Percentiles rank a stretch among this genome's conserved stretches.
These are phyloP conservation scores for Flaveria trinervia DNA, from an alignment of 129 eudicot species.

Conservation along the genomic window DNA sequence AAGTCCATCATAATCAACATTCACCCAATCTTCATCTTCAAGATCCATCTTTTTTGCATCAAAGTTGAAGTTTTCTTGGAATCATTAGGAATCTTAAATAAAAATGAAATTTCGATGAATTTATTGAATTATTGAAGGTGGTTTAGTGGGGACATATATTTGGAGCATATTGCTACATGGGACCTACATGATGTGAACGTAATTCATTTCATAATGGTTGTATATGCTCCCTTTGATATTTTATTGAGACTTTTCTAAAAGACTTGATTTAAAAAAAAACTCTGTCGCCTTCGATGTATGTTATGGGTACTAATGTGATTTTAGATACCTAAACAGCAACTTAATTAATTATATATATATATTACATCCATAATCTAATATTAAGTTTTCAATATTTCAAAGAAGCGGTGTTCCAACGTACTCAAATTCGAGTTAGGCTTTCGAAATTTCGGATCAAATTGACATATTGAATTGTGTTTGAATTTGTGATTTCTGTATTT, in stretches of 20 bases:
- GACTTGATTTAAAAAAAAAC: conserved; percentile 14
- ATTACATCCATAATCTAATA: neutral
- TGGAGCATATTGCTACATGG: conserved; percentile 39
- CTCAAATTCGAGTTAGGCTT: too few relatives aligned
- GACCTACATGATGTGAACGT: conserved; percentile 40
- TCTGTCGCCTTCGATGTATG: conserved; percentile 10
- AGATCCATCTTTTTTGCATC: conserved; percentile 57
- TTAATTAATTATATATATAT: conserved; percentile 21
- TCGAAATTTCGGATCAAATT: too few relatives aligned
- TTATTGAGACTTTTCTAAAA: conserved; percentile 15
- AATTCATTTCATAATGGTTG: conserved; percentile 25
- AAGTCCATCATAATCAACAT: conserved; percentile 62
- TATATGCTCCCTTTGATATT: conserved; percentile 33
- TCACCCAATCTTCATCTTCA: conserved; percentile 80
- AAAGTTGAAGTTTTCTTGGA: conserved; percentile 12
- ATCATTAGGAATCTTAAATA: conserved; percentile 2
- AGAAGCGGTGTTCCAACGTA: too few relatives aligned
- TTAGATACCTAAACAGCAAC: conserved; percentile 19
- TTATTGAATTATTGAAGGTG: conserved; percentile 43
- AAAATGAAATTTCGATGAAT: conserved; percentile 1
- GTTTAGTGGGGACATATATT: conserved; percentile 43
- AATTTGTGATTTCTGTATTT: too few relatives aligned
- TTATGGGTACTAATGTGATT: conserved; percentile 9
- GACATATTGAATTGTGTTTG: too few relatives aligned
- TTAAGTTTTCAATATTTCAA: too few relatives aligned